These are phyloP conservation scores for Aspergillus nanangensis DNA, from an alignment of 495 filamentous ascomycete species.

Conservation along the genomic window DNA sequence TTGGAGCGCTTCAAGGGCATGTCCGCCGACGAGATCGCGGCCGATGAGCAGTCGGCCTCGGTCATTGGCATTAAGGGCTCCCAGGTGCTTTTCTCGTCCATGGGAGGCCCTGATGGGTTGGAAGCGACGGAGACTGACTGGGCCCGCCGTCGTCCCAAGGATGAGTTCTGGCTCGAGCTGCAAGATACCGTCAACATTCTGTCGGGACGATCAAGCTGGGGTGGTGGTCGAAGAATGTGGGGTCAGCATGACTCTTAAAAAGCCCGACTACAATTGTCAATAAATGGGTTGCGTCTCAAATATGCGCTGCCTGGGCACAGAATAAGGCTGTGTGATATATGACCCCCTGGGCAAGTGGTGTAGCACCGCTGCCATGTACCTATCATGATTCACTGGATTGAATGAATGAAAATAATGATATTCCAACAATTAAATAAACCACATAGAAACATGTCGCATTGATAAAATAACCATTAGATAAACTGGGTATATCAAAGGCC, in stretches of 20 bases:
- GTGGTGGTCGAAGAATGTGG: neutral
- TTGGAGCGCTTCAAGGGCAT: constrained; percentile 71
- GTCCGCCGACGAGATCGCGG: constrained; percentile 60
- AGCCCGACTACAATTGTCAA: too few species aligned
- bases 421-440: too few species aligned
- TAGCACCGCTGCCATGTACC: neutral
- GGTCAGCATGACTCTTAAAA: neutral
- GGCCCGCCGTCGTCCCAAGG: constrained; percentile 77
- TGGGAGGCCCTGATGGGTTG: constrained; percentile 57
- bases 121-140: constrained; percentile 91
- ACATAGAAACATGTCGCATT: too few species aligned
- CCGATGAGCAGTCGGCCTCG: constrained; percentile 62
- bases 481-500: too few species aligned
- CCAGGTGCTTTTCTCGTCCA: constrained; percentile 77
- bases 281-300: too few species aligned
- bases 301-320: too few species aligned
- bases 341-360: too few species aligned
- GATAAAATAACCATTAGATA: too few species aligned
- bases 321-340: too few species aligned
- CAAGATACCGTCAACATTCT: constrained; percentile 81
- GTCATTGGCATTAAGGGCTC: constrained; percentile 94
- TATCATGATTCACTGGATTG: neutral
- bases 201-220: constrained; percentile 56
- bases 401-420: neutral
- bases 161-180: constrained; percentile 80